Base-by-base conservation (phyloP, 495 filamentous ascomycete species). In the Glonium stellatum region DNA sequence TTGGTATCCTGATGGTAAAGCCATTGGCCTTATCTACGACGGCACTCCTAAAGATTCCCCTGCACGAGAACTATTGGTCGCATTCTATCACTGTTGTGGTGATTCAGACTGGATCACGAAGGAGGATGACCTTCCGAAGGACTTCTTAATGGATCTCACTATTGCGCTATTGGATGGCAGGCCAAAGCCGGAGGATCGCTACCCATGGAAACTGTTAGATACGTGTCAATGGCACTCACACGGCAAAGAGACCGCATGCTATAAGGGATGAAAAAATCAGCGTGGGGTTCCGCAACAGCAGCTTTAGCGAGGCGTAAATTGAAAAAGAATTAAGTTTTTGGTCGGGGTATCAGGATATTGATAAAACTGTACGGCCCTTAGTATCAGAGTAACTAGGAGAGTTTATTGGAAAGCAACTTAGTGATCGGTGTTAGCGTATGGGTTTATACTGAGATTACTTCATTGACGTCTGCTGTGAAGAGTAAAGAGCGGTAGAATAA, bases 11-110 rank as follows among this genome's bases (percentile, higher is more conserved):
- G 22, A 5, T 11, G 51, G 42, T 4, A 13, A 46, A 2, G 19
- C 50, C 22, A 34, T 55, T n/a, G 1, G 8, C 3, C 5, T 55
- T 51, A 9, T 56, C 0, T 61, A 61, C 47, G 51, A 49, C 1
- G 54, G 54, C 25, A 62, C 60, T 5, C 18, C 55, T 15, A 2
- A 15, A 8, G 25, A 13, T 3, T 57, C 54, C 4, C 42, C 54
- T 35, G 54, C 27, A 4, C 50, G 60, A 22, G 8, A 55, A 18
- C 23, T 62, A 4, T 1, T 62, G 3, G 47, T 37, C 3, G 47
- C 57, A 6, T 42, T 62, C 12, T 57, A 34, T 11, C 54, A 15
- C 4, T 53, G 42, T 12, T 4, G 12, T 21, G 51, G 5, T 10
- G 1, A 46, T 1, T 46, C 9, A 5, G 0, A 35, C 2, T 18